phyloP scores from a whole-genome alignment of 2,329 filamentous ascomycete genomes.

The Cadophora gregata region DNA sequence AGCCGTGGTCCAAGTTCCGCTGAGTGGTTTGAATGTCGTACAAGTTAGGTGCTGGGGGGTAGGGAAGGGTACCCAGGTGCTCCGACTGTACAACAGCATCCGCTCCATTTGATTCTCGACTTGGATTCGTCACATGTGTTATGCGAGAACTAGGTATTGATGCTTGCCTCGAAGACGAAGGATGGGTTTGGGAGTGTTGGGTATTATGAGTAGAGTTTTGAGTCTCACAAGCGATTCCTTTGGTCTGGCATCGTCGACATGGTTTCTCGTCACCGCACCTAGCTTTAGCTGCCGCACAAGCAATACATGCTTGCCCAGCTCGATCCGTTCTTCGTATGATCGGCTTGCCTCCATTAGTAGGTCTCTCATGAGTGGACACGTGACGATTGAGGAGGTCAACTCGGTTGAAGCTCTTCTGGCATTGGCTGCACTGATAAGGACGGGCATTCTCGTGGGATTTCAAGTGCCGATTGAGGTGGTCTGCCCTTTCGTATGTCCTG shows the following conservation, averaged over 20 bases:
- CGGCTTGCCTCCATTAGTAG: background rate
- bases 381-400: conserved; percentile 32
- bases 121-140: background rate
- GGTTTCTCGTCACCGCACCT: conserved; percentile 14
- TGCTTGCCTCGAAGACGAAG: background rate
- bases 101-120: background rate
- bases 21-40: background rate
- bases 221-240: conserved; percentile 14
- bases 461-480: conserved; percentile 27
- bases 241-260: conserved; percentile 8
- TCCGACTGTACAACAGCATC: background rate
- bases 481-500: conserved; percentile 33
- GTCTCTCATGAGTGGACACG: conserved; percentile 26
- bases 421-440: conserved; percentile 29
- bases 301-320: conserved; percentile 13
- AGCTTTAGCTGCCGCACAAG: conserved; percentile 14
- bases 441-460: conserved; percentile 37
- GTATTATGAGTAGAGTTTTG: background rate
- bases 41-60: background rate
- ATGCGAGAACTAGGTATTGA: background rate
- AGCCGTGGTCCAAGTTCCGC: background rate
- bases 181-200: background rate
- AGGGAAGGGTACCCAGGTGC: background rate
- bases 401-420: conserved; percentile 35
- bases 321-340: conserved; percentile 2